Evolutionary conservation across 2,329 filamentous ascomycete species (phyloP), one percentile per base, ranked within the genome.

Genomic region (Aspergillus melleus): DNA sequence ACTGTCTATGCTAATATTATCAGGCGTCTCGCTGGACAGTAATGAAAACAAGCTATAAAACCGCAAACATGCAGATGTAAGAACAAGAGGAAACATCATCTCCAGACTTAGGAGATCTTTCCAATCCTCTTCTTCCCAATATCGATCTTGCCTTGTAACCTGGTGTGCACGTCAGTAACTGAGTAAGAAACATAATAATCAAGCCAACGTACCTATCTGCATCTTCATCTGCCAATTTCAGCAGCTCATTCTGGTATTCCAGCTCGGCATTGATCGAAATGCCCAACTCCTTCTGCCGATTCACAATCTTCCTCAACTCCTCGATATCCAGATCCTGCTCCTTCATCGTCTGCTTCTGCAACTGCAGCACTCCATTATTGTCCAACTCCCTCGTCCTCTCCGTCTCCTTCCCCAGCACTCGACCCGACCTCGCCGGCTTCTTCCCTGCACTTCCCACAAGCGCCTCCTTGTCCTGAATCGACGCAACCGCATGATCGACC

Each of bases 201-300:
- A 58, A 54, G 49, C 4, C 19, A 4, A 69, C 70, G 55, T 61
- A 79, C 77, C 79, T 75, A 49, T 83, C 81, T 5, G 82, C 80
- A 74, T 88, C 86, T 64, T 86, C 81, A 64, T 86, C 85, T 24
- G 87, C 71, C 73, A 87, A 68, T 12, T 78, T 81, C 61, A 88
- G 69, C 78, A 88, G 78, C 65, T 84, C 81, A 70, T 87, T 87
- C 76, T 88, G 85, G 59, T 87, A 76, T 59, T 83, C 80, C 66
- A 88, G 71, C 74, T 88, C 86, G 61, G 85, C 80, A 64, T 88
- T 86, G 64, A 88, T 88, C 66, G 82, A 78, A 26, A 86, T 81
- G 1, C 86, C 86, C 74, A 88, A 79, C 69, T 88, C 85, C 69
- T 81, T 83, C 77, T 88, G 84, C 61, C 85, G 74, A 36, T 81